Evolutionary conservation across 106 monocot genomes (phyloP), one percentile per base, ranked within the genome.

Genomic region (Dendrobium nobile): DNA sequence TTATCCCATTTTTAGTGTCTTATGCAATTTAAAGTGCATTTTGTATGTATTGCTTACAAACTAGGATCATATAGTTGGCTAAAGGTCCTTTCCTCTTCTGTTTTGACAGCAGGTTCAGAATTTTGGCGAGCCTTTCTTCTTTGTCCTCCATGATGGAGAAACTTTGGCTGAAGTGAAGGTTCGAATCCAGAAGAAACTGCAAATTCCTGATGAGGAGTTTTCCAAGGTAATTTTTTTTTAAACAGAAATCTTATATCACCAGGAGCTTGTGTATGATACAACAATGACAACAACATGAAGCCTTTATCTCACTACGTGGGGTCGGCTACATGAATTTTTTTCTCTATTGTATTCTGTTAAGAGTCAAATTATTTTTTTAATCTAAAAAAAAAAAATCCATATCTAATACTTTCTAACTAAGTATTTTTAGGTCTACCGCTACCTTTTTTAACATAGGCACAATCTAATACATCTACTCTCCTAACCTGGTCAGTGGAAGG

Each of bases 71-170:
- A 7, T 65, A 65, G 26, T 65, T n/a, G 7, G 24, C 64, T 65
- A 27, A 65, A 65, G 26, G 15, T 65, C 24, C 26, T 26, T 64
- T 65, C 64, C 64, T 65, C 6, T 65, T 65, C 9, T 65, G 0
- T 65, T 26, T 65, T 24, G 24, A 65, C 87, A 95, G 95, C 93
- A 91, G 77, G 88, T 95, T 81, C 95, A 99, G 76, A 99, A 99
- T 72, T 99, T 99, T 87, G 99, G 99, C 15, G 99, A 99, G 48
- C 99, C 99, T 19, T 99, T 99, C 78, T 99, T 99, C 83, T 79
- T 99, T 84, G 86, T 93, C 74, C 93, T 99, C 77, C 95, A 82
- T 77, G 99, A 99, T 85, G 93, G 93, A 55, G 99, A 99, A 77
- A 91, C 88, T 70, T 83, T 99, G 81, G 70, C 88, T 70, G 91